Conservation (phyloP, 176 grass and related monocot genomes). For the Eleusine indica region DNA sequence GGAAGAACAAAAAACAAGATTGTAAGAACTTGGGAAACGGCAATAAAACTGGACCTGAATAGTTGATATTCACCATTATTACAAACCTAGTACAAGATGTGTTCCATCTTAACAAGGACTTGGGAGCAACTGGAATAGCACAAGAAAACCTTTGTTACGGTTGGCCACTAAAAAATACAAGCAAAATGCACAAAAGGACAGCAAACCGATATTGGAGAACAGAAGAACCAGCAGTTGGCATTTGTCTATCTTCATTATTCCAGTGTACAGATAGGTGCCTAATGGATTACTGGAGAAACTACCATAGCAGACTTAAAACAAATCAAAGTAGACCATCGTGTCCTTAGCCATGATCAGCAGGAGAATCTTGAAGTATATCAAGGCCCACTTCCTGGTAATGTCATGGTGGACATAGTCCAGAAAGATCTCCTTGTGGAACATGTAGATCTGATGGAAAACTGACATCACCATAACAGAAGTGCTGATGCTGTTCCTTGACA, state of each 20-base stretch:
- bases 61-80: background rate
- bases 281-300: slow-evolving; percentile 2
- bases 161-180: slow-evolving; percentile 15
- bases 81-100: background rate
- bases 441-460: slow-evolving; percentile 82
- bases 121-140: background rate
- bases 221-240: background rate
- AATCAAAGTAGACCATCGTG: slow-evolving; percentile 61
- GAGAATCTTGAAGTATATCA: slow-evolving; percentile 85
- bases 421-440: slow-evolving; percentile 92
- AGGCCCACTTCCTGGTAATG: slow-evolving; percentile 77
- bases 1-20: too few relatives aligned
- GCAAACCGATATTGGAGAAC: background rate
- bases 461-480: slow-evolving; percentile 62
- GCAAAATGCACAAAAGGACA: background rate
- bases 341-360: slow-evolving; percentile 83
- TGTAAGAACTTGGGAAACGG: background rate
- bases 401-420: slow-evolving; percentile 86
- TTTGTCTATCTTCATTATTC: slow-evolving; percentile 44
- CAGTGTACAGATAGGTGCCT: slow-evolving; percentile 17
- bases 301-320: slow-evolving; percentile 47
- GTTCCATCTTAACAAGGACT: background rate
- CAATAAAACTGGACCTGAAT: background rate
- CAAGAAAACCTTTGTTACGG: background rate
- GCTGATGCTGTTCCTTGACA: slow-evolving; percentile 60